Conservation (phyloP, 345 rosid species). For the Eutrema japonicum region DNA sequence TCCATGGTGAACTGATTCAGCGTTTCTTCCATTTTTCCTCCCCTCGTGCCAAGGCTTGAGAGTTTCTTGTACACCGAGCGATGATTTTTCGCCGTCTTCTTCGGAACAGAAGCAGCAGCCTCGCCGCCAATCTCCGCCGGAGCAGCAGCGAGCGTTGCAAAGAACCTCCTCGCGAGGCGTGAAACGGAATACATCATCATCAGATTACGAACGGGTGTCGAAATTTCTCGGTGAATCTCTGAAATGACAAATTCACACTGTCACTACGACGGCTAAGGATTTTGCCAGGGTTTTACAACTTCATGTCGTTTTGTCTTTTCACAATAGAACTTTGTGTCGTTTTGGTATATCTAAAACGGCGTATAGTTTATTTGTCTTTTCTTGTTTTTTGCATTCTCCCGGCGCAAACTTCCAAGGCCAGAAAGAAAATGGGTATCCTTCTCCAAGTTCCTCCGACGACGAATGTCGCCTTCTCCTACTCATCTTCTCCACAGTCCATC, state of each 20-base stretch:
- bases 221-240: conserved; percentile 1
- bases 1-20: conserved; percentile 62
- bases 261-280: background rate
- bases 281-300: too few species aligned
- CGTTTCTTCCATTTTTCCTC: conserved; percentile 56
- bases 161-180: conserved; percentile 38
- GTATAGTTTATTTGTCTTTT: background rate
- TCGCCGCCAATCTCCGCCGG: conserved; percentile 27
- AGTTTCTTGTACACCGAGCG: conserved; percentile 54
- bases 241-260: conserved; percentile 19
- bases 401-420: conserved; percentile 18
- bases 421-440: conserved; percentile 35
- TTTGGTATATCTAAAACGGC: background rate
- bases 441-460: conserved; percentile 28
- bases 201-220: background rate
- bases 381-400: background rate
- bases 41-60: conserved; percentile 52
- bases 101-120: conserved; percentile 19
- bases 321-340: conserved; percentile 8
- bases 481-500: conserved; percentile 17
- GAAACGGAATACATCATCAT: conserved; percentile 20
- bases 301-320: too few species aligned
- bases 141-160: conserved; percentile 28
- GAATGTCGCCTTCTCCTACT: conserved; percentile 19
- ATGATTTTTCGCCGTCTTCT: conserved; percentile 18